Percentiles rank a stretch among this genome's conserved stretches.
Conservation (phyloP, 1,284 basidiomycete genomes). For the Lentinus polychrous region DNA sequence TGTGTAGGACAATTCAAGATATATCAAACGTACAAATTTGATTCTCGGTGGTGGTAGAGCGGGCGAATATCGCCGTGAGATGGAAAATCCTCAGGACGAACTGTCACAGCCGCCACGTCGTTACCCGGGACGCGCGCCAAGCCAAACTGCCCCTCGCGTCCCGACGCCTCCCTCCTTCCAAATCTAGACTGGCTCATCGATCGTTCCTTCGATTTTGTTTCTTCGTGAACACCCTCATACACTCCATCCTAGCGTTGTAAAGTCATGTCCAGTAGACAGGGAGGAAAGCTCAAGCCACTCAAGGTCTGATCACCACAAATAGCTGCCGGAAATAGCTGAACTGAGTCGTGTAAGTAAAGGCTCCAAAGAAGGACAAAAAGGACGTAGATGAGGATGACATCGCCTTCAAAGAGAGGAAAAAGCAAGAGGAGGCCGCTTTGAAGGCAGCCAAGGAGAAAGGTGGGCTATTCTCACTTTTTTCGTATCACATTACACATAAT, state of each 20-base stretch:
- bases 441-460: slow-evolving; percentile 68
- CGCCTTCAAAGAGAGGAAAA: slow-evolving; percentile 70
- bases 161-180: background rate
- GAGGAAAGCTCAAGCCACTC: slow-evolving; percentile 74
- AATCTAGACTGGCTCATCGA: background rate
- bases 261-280: slow-evolving; percentile 66
- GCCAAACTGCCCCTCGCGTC: background rate
- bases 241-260: background rate
- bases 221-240: background rate
- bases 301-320: slow-evolving; percentile 35
- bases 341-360: slow-evolving; percentile 31
- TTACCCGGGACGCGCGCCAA: background rate
- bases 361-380: slow-evolving; percentile 72
- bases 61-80: too few species aligned
- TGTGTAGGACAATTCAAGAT: too few species aligned
- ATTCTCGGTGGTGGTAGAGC: too few species aligned
- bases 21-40: too few species aligned
- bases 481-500: slow-evolving; percentile 1
- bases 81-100: background rate
- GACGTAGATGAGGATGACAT: slow-evolving; percentile 64
- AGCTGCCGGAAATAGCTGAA: background rate
- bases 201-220: background rate
- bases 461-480: slow-evolving; percentile 23
- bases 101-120: too few species aligned
- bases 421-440: slow-evolving; percentile 59